Conservation (phyloP, 345 rosid genomes). For the Camelina neglecta region DNA sequence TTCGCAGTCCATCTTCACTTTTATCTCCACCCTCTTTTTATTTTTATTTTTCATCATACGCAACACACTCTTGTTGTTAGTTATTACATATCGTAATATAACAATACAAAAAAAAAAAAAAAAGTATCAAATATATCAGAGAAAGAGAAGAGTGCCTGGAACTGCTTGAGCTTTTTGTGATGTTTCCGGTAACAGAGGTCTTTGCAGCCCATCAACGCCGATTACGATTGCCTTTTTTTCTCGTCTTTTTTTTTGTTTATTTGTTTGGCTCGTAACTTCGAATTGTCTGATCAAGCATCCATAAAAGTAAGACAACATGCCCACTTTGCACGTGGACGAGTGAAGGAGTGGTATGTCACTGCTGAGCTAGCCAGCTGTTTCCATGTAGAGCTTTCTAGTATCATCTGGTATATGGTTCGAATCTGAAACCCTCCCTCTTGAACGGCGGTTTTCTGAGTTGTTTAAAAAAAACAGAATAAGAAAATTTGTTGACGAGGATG, state of each 20-base stretch:
- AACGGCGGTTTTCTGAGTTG: background rate
- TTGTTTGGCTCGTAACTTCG: background rate
- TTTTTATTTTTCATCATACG: background rate
- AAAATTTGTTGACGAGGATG: background rate
- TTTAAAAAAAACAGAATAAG: no score
- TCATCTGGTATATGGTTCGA: background rate
- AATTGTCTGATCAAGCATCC: background rate
- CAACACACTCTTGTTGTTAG: constrained; percentile 14
- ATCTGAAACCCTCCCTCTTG: background rate
- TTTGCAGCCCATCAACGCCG: constrained; percentile 28
- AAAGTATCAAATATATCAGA: constrained; percentile 5
- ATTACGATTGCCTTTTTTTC: constrained; percentile 5
- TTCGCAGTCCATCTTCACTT: constrained; percentile 70
- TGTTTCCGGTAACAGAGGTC: constrained; percentile 39
- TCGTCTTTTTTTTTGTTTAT: background rate
- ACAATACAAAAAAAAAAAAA: background rate
- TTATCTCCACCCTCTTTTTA: constrained; percentile 58
- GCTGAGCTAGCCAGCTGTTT: constrained; percentile 25
- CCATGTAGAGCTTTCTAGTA: constrained; percentile 26
- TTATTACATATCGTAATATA: background rate
- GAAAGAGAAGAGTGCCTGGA: constrained; percentile 34
- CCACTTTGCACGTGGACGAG: constrained; percentile 33
- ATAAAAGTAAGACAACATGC: constrained; percentile 7
- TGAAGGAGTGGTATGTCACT: constrained; percentile 22
- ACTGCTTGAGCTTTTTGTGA: constrained; percentile 43